phyloP scores from a whole-genome alignment of 371 early-diverging fungal species.

The Syncephalastrum contaminatum region DNA sequence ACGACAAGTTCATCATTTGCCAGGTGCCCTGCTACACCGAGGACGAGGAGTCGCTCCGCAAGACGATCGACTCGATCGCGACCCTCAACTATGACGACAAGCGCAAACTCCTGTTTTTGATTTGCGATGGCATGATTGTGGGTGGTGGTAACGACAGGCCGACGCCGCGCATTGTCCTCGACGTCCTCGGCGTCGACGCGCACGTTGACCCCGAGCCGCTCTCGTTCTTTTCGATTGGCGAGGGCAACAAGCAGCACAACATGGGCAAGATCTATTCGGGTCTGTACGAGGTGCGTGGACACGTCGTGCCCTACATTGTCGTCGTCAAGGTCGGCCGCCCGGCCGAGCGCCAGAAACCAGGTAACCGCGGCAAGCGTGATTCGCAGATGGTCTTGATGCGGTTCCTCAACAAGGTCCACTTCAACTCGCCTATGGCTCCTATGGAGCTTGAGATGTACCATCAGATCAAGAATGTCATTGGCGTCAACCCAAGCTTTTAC shows the following conservation, averaged over 20 bases:
- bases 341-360: conserved; percentile 66
- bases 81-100: conserved; percentile 64
- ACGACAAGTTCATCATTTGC: conserved; percentile 85
- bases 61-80: conserved; percentile 71
- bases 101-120: conserved; percentile 70
- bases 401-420: conserved; percentile 78
- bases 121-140: conserved; percentile 80
- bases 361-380: conserved; percentile 90
- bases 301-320: conserved; percentile 76
- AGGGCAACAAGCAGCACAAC: conserved; percentile 77
- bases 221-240: conserved; percentile 82
- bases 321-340: conserved; percentile 80
- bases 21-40: conserved; percentile 80
- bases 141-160: conserved; percentile 89
- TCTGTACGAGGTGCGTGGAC: conserved; percentile 74
- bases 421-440: conserved; percentile 79
- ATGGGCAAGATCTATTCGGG: conserved; percentile 91
- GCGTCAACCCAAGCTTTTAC: conserved; percentile 78
- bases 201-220: conserved; percentile 74
- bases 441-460: conserved; percentile 91
- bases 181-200: conserved; percentile 78
- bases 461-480: conserved; percentile 90
- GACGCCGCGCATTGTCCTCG: conserved; percentile 84
- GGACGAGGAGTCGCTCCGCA: conserved; percentile 64
- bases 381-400: conserved; percentile 86